Conservation (phyloP, 2,329 filamentous ascomycete genomes). For the Beauveria brongniartii region DNA sequence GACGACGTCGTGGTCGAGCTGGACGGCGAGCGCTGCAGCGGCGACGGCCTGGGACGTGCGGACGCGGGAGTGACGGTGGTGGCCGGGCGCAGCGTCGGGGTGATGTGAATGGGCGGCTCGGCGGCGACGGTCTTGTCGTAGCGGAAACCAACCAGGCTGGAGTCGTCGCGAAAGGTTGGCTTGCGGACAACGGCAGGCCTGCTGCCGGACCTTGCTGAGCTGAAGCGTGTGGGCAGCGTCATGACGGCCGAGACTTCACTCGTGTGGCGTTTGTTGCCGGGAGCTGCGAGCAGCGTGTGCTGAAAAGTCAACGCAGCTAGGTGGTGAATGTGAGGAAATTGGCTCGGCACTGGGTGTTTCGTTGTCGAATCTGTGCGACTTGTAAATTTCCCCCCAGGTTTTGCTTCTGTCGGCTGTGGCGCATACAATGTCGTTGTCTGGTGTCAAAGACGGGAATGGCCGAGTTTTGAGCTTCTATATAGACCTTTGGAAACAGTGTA, state of each 20-base stretch:
- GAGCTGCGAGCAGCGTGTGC: background rate
- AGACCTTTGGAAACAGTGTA: background rate
- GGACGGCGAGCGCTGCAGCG: constrained; percentile 11
- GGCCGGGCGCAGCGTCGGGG: constrained; percentile 21
- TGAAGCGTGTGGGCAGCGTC: constrained; percentile 1
- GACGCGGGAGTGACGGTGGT: no score
- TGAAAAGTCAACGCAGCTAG: no score
- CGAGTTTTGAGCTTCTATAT: background rate
- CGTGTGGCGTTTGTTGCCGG: background rate
- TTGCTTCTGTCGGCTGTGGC: background rate
- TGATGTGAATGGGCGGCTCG: constrained; percentile 47
- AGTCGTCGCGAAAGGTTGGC: constrained; percentile 37
- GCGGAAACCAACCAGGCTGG: constrained; percentile 44
- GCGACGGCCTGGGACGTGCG: constrained; percentile 15
- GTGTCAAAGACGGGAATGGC: background rate
- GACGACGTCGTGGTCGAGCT: constrained; percentile 19
- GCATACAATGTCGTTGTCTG: background rate
- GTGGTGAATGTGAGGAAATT: background rate
- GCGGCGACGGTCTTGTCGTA: constrained; percentile 54
- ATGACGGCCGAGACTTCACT: background rate
- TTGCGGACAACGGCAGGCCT: constrained; percentile 25
- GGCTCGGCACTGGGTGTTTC: background rate
- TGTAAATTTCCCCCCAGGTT: background rate
- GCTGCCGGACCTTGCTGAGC: constrained; percentile 8
- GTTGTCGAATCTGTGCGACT: no score